Percentiles rank a stretch among this genome's conserved stretches.
These are phyloP conservation scores for Coix lacrymajobi DNA, from an alignment of 176 grass and related monocot species.

Conservation along the genomic window DNA sequence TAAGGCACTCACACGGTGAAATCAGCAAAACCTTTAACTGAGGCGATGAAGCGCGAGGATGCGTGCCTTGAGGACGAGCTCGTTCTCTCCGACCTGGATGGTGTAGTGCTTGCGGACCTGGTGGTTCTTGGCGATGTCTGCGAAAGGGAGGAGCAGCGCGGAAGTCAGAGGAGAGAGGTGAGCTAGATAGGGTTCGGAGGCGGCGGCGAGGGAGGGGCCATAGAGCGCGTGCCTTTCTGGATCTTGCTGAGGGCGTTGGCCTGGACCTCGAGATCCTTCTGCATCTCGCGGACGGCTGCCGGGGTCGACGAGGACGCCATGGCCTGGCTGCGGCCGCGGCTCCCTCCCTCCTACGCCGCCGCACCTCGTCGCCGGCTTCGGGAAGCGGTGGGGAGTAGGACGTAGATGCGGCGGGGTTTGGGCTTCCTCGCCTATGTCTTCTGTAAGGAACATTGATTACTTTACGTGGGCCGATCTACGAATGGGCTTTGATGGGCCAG, in stretches of 20 bases:
- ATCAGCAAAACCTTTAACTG: not conserved
- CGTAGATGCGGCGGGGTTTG: not conserved
- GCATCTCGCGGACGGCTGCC: slow-evolving; percentile 63
- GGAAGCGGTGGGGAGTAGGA: not conserved
- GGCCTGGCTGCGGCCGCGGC: not conserved
- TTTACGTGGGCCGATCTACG: not conserved
- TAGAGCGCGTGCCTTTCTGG: slow-evolving; percentile 64
- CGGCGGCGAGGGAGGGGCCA: not conserved
- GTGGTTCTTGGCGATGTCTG: slow-evolving; percentile 97
- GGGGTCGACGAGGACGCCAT: slow-evolving; percentile 52
- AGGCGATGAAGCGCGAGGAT: not conserved
- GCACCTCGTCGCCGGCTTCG: slow-evolving; percentile 6
- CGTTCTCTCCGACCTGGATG: slow-evolving; percentile 96
- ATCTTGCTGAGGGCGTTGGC: slow-evolving; percentile 87
- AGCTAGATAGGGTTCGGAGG: slow-evolving; percentile 31
- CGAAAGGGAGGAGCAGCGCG: slow-evolving; percentile 5
- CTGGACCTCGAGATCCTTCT: slow-evolving; percentile 83
- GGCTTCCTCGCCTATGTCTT: not conserved
- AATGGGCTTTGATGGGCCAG: not conserved
- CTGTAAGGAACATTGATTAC: not conserved
- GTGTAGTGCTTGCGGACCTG: slow-evolving; percentile 99
- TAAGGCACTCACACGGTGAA: not conserved
- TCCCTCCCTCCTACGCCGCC: not conserved
- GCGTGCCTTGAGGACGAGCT: slow-evolving; percentile 90
- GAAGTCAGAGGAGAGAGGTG: slow-evolving; percentile 16